Evolutionary conservation across 164 flowering plant species (phyloP).

Genomic region (Vitis amurensis): DNA sequence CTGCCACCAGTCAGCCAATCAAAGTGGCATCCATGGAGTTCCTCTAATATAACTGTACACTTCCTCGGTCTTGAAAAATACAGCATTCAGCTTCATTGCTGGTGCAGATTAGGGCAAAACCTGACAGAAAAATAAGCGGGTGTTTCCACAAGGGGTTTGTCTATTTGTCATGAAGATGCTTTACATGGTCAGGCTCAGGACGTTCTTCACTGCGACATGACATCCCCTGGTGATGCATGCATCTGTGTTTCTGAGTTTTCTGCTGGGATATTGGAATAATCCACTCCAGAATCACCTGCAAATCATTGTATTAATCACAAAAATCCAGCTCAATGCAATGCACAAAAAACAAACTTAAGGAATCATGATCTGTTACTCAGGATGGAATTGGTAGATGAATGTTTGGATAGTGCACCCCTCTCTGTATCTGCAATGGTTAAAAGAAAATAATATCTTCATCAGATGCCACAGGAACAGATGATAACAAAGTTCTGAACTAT

Average conservation of each 20-base stretch:
- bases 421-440: constrained; percentile 32
- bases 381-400: constrained; percentile 37
- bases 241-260: constrained; percentile 23
- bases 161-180: constrained; percentile 4
- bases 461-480: neutral
- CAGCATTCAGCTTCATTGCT: constrained; percentile 9
- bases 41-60: constrained; percentile 31
- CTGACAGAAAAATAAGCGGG: constrained; percentile 52
- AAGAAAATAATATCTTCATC: neutral
- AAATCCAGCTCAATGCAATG: neutral
- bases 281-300: constrained; percentile 52
- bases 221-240: constrained; percentile 32
- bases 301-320: neutral
- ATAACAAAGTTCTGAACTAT: neutral
- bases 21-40: constrained; percentile 3
- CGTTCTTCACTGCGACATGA: constrained; percentile 34
- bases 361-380: constrained; percentile 32
- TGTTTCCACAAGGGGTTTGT: constrained; percentile 8
- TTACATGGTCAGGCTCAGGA: neutral
- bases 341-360: neutral
- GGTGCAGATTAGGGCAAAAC: constrained; percentile 18
- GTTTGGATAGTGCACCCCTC: constrained; percentile 30
- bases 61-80: constrained; percentile 16
- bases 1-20: constrained; percentile 8
- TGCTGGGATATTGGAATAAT: constrained; percentile 30